A percentile compares a stretch with the other conserved stretches of the same genome.
These are phyloP conservation scores for Venturia carpophila DNA, from an alignment of 2,329 filamentous ascomycete species.

Conservation along the genomic window DNA sequence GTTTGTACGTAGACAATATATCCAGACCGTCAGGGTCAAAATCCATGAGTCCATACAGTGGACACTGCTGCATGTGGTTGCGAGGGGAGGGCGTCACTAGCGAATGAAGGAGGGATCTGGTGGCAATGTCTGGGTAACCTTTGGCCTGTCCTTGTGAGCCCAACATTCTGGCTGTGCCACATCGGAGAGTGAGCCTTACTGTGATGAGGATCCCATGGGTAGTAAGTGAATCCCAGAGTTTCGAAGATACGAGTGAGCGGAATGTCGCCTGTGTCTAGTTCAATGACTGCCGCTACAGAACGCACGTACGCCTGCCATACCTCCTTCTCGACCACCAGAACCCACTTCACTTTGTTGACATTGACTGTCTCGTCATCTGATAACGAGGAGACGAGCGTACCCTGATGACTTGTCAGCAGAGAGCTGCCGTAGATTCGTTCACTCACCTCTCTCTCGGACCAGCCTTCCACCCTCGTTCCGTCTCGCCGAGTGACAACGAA, in stretches of 20 bases:
- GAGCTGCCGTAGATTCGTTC: neutral
- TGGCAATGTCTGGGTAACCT: constrained; percentile 71
- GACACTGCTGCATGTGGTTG: constrained; percentile 36
- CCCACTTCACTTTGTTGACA: constrained; percentile 49
- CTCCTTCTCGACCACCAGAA: constrained; percentile 75
- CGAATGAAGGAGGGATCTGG: constrained; percentile 54
- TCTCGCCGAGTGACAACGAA: constrained; percentile 43
- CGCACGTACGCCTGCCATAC: constrained; percentile 31
- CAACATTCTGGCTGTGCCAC: neutral
- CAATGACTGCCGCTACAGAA: neutral
- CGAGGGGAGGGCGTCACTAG: constrained; percentile 42
- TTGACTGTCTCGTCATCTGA: constrained; percentile 45
- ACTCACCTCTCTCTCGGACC: constrained; percentile 35
- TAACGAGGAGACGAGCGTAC: constrained; percentile 52
- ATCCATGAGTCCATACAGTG: constrained; percentile 60
- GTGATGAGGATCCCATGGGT: constrained; percentile 61
- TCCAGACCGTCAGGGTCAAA: constrained; percentile 69
- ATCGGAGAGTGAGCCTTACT: constrained; percentile 34
- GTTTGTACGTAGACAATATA: constrained; percentile 66
- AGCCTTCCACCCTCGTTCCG: constrained; percentile 35
- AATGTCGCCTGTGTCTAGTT: constrained; percentile 58
- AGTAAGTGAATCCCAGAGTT: constrained; percentile 45
- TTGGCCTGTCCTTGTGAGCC: constrained; percentile 53
- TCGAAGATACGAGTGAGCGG: constrained; percentile 52
- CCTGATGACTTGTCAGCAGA: constrained; percentile 35